Evolutionary conservation across 495 filamentous ascomycete genomes (phyloP), one percentile per base, ranked within the genome.

Genomic region (Hypoxylon lenormandii): DNA sequence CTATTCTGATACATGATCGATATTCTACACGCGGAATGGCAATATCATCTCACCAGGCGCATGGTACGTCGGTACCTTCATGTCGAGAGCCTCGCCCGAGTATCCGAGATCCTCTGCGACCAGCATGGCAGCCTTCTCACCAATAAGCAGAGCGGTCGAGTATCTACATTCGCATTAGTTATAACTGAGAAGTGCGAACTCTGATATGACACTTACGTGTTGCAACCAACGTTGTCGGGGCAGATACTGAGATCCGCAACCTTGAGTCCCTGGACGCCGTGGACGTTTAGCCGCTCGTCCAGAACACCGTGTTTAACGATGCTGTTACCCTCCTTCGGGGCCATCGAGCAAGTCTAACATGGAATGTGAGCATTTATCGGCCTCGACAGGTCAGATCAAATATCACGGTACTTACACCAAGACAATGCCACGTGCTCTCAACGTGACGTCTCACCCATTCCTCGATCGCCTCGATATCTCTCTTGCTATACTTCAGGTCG

Each of bases 191-290:
- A 18, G 16, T 50, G 12, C 22, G 36, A 54, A 30, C 15, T 15
- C 13, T 22, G 4, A 37, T 53, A 52, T 46, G 30, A 33, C 59
- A 81, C 86, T 77, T 80, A 89, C 66, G 90, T 92, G 76, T 92
- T 92, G 81, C 89, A 91, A 28, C 90, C 90, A 19, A 94, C 89
- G 64, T 95, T 95, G 74, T 92, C 90, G 1, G 91, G 91, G 74
- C 89, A 92, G 76, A 94, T 92, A 21, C 85, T 89, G 50, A 94
- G 80, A 78, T 94, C 92, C 12, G 90, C 90, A 42, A 92, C 90
- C 82, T 94, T 94, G 49, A 95, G 86, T 13, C 89, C 88, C 79
- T 92, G 85, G 28, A 92, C 90, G 55, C 91, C 91, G 71, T 93
- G 87, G 40, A 94, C 91, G 67, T 92, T 94, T 53, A 94, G 82